Conservation (phyloP, 257 asterid species). For the Solanum paucissectum region DNA sequence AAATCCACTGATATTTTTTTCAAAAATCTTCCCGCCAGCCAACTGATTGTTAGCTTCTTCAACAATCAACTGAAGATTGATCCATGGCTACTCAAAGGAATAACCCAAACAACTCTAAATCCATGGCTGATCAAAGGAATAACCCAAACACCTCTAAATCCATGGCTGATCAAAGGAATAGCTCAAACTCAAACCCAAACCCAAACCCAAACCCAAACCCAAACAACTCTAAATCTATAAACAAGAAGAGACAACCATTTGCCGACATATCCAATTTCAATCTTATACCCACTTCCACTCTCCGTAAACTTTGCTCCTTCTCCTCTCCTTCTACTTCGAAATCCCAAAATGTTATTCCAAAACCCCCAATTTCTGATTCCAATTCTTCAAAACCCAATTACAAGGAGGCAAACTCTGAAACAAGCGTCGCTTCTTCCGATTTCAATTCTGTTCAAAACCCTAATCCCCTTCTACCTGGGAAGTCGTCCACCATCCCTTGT, state of each 20-base stretch:
- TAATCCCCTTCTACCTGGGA: slow-evolving; percentile 6
- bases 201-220: background rate
- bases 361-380: slow-evolving; percentile 16
- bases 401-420: slow-evolving; percentile 19
- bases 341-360: background rate
- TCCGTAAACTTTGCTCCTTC: slow-evolving; percentile 26
- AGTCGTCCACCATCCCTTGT: slow-evolving; percentile 17
- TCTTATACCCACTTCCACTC: slow-evolving; percentile 32
- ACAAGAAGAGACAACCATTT: slow-evolving; percentile 23
- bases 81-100: background rate
- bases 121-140: background rate
- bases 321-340: background rate
- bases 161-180: background rate
- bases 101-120: background rate
- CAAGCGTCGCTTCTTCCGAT: slow-evolving; percentile 48
- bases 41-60: background rate
- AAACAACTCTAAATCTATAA: background rate
- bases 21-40: background rate
- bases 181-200: no score
- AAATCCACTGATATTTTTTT: background rate
- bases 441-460: slow-evolving; percentile 20
- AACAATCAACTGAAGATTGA: background rate
- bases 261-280: slow-evolving; percentile 34
- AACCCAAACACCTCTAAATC: background rate
- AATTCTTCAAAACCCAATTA: slow-evolving; percentile 6